Conservation (phyloP, 257 asterid genomes). For the Ajuga chamaepitys region DNA sequence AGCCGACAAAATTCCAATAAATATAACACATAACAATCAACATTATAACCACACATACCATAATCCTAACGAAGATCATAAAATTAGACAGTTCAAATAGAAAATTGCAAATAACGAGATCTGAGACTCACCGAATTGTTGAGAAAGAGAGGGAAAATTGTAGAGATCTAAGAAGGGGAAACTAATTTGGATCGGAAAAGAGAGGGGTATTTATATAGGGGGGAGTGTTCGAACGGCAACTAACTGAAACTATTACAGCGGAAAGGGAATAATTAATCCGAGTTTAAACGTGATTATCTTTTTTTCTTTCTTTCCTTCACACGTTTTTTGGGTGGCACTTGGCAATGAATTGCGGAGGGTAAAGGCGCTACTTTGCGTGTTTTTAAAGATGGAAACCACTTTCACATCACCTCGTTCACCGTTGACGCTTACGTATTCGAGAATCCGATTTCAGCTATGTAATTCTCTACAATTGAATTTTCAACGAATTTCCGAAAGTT, state of each 20-base stretch:
- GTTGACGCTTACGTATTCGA: background rate
- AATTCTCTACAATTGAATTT: background rate
- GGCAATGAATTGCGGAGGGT: constrained; percentile 15
- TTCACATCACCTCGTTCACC: constrained; percentile 1
- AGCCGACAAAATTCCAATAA: background rate
- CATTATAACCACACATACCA: background rate
- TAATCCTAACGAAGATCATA: background rate
- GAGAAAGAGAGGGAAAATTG: constrained; percentile 23
- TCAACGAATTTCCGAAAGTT: background rate
- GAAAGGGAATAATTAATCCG: background rate
- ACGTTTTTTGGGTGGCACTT: constrained; percentile 21
- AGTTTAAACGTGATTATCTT: background rate
- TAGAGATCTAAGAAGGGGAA: constrained; percentile 26
- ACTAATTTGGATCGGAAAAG: constrained; percentile 1
- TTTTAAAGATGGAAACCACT: background rate
- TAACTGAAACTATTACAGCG: constrained; percentile 13
- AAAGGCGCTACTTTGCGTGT: constrained; percentile 16
- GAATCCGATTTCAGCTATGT: background rate
- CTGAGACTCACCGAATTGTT: constrained; percentile 22
- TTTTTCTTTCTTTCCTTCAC: constrained; percentile 14
- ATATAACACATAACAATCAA: background rate
- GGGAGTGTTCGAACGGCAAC: constrained; percentile 15
- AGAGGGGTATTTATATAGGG: constrained; percentile 13
- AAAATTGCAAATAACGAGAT: background rate
- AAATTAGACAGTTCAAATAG: background rate